These are phyloP conservation scores for Cenococcum geophilum DNA, from an alignment of 495 filamentous ascomycete species.

Conservation along the genomic window DNA sequence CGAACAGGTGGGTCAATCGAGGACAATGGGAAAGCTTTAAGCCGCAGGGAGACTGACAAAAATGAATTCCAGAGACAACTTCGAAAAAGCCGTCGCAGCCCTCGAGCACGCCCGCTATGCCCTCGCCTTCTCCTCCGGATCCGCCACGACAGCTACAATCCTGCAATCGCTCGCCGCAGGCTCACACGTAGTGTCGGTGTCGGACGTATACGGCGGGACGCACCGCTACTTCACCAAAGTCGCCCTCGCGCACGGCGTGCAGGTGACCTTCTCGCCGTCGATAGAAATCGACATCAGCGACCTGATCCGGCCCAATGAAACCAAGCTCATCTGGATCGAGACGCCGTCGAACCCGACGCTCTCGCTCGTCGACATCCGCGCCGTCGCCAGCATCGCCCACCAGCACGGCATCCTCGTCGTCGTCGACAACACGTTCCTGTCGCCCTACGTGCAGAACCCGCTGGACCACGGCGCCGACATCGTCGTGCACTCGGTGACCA, in stretches of 20 bases:
- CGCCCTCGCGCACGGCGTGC: slow-evolving; percentile 85
- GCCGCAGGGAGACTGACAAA: not conserved
- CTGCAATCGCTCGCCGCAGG: slow-evolving; percentile 88
- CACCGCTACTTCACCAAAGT: slow-evolving; percentile 99
- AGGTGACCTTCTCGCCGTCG: slow-evolving; percentile 85
- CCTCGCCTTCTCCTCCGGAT: slow-evolving; percentile 91
- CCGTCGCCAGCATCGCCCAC: slow-evolving; percentile 75
- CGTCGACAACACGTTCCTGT: slow-evolving; percentile 97
- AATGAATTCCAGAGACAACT: slow-evolving; percentile 58
- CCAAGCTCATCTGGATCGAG: slow-evolving; percentile 97
- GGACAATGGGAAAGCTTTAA: not conserved
- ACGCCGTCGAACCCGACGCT: slow-evolving; percentile 91
- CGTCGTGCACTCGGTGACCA: slow-evolving; percentile 98
- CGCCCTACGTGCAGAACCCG: slow-evolving; percentile 93
- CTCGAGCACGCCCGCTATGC: slow-evolving; percentile 90
- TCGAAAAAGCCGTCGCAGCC: slow-evolving; percentile 83
- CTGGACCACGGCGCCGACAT: slow-evolving; percentile 93
- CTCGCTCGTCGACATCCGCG: slow-evolving; percentile 81
- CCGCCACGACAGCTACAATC: slow-evolving; percentile 85
- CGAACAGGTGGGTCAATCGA: slow-evolving; percentile 57
- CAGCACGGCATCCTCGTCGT: slow-evolving; percentile 86
- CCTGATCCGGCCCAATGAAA: slow-evolving; percentile 73
- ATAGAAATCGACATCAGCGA: slow-evolving; percentile 81
- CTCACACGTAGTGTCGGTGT: slow-evolving; percentile 91
- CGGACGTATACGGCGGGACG: slow-evolving; percentile 95